phyloP scores from a whole-genome alignment of 805 yeast species.

The Cyberlindnera samutprakarnensis region DNA sequence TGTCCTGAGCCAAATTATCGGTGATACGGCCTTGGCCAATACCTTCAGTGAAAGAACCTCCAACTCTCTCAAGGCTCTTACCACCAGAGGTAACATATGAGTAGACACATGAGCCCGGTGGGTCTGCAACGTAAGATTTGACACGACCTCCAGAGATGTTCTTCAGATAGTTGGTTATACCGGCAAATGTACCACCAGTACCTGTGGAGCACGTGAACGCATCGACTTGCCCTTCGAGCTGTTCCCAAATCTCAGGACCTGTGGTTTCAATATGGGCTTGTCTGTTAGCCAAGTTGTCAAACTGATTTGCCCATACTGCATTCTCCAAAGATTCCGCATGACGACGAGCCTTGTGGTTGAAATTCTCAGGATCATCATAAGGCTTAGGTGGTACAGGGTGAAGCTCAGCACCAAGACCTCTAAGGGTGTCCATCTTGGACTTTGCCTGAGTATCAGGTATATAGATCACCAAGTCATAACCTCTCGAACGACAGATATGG shows the following conservation, averaged over 20 bases:
- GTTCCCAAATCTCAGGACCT: conserved; percentile 91
- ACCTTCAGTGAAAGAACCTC: conserved; percentile 90
- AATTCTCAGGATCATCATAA: conserved; percentile 72
- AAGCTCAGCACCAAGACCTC: conserved; percentile 78
- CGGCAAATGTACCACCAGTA: conserved; percentile 91
- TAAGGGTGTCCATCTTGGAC: conserved; percentile 66
- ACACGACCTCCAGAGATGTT: conserved; percentile 54
- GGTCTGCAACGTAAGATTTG: conserved; percentile 75
- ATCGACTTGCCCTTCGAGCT: conserved; percentile 67
- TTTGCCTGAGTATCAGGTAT: conserved; percentile 90
- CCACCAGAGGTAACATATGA: conserved; percentile 70
- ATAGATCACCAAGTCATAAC: conserved; percentile 78
- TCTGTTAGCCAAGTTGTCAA: conserved; percentile 82
- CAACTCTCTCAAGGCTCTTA: conserved; percentile 58
- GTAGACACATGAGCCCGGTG: conserved; percentile 86
- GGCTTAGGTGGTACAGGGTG: conserved; percentile 87
- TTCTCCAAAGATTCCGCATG: conserved; percentile 72
- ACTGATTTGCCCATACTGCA: conserved; percentile 92
- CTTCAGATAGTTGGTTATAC: conserved; percentile 73
- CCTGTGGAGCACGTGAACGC: conserved; percentile 91
- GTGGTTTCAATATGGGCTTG: conserved; percentile 86
- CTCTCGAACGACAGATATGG: conserved; percentile 70
- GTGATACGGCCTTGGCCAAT: conserved; percentile 95
- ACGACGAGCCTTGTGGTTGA: conserved; percentile 79
- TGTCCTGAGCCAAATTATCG: conserved; percentile 66